phyloP scores from a whole-genome alignment of 371 early-diverging fungal species.

The Mortierella sp. region DNA sequence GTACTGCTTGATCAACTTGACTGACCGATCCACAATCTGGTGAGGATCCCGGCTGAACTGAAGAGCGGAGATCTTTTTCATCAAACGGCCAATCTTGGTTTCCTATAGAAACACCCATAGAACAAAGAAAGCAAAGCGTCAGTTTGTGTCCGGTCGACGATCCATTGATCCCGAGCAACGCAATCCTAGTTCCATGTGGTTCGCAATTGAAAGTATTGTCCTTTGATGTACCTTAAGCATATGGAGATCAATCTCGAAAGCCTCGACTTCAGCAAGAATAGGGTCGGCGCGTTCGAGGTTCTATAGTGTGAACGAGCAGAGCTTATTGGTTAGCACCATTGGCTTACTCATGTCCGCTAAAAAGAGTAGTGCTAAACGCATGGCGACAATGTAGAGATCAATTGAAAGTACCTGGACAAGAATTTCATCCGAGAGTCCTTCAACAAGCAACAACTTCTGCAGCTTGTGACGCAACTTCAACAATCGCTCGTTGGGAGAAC shows the following conservation, averaged over 20 bases:
- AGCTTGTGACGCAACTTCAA: slow-evolving; percentile 57
- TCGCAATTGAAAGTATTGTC: neutral
- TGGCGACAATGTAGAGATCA: neutral
- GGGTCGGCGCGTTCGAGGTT: slow-evolving; percentile 53
- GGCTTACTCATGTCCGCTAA: neutral
- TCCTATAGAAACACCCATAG: slow-evolving; percentile 22
- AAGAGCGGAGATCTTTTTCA: slow-evolving; percentile 54
- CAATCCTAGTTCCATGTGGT: neutral
- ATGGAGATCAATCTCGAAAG: slow-evolving; percentile 53
- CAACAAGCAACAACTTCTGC: slow-evolving; percentile 49
- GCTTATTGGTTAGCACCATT: neutral
- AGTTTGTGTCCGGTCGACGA: neutral
- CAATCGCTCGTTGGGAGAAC: slow-evolving; percentile 53
- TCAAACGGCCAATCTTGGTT: slow-evolving; percentile 55
- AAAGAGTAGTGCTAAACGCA: neutral
- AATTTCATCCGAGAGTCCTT: slow-evolving; percentile 49
- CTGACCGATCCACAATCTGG: slow-evolving; percentile 44
- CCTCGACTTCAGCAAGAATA: slow-evolving; percentile 55
- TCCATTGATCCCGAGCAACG: neutral
- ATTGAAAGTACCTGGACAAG: slow-evolving; percentile 45
- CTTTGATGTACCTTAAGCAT: slow-evolving; percentile 48
- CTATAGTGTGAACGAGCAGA: slow-evolving; percentile 16
- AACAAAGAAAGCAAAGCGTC: neutral
- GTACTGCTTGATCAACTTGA: slow-evolving; percentile 49
- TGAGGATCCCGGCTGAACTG: slow-evolving; percentile 47